Base-by-base conservation (phyloP, 2,329 filamentous ascomycete species). In the Biscogniauxia marginata region DNA sequence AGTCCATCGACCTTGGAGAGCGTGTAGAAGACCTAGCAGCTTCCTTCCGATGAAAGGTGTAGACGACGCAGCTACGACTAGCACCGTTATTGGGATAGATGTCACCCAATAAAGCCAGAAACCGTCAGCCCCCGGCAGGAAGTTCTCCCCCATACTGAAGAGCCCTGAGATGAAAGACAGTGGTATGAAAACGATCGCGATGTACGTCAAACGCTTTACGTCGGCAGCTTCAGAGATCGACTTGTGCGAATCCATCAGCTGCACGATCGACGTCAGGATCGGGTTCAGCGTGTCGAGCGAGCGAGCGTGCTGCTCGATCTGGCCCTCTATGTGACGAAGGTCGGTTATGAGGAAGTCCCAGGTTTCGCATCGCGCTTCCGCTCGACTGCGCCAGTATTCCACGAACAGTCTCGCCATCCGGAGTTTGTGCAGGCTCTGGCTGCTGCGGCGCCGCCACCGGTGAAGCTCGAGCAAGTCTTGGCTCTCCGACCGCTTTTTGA, bases 151-250 rank as follows among this genome's bases (percentile, higher is more conserved):
- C 54, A 56, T 56, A 9, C 50, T 56, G 4, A 56, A 56, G 13
- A 56, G 54, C n/a, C 46, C 49, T 7, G 54, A 46, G 5, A 56
- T 50, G 39, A 52, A 53, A 1, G 54, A 56, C n/a, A 53, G 54
- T 16, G 50, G 50, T 11, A 56, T 23, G 13, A 56, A 56, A 19
- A 56, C 50, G n/a, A 56, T 47, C 1, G 54, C 50, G 30, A 53
- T 52, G 16, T 53, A 53, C 13, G 54, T 53, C 19, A 56, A 11
- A 4, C 54, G 50, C 24, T 53, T 56, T 9, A 56, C 54, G 20
- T 53, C 45, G 44, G 50, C 52, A 13, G 54, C 21, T 44, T 56
- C 54, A 16, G 46, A 18, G 19, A 22, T 55, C n/a, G 55, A 57
- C 7, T 49, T 47, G 7, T 49, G 55, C 16, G 51, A 57, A 44